Conservation (phyloP, 192 early-diverging fungal species). For the Entomortierella parvispora region DNA sequence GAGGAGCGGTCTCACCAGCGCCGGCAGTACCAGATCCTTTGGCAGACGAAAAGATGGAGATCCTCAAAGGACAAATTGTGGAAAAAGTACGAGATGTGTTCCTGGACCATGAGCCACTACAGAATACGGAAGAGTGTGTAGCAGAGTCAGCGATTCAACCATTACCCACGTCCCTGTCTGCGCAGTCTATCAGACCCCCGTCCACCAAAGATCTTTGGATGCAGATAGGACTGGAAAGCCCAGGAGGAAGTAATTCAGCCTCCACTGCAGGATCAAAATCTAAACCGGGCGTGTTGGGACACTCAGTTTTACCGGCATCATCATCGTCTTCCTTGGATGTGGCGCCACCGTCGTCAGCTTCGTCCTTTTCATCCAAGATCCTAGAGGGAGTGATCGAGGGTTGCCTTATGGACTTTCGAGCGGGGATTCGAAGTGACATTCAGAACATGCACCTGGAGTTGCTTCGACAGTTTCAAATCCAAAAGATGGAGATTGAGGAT, state of each 20-base stretch:
- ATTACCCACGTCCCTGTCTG: neutral
- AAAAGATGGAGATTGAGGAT: conserved; percentile 72
- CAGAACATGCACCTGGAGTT: conserved; percentile 80
- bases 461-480: conserved; percentile 73
- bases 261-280: neutral
- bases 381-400: conserved; percentile 69
- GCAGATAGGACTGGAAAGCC: conserved; percentile 18
- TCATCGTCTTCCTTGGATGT: neutral
- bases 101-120: conserved; percentile 17
- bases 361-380: conserved; percentile 48
- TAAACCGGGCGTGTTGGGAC: neutral
- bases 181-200: neutral
- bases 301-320: neutral
- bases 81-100: conserved; percentile 39
- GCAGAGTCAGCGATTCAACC: neutral
- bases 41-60: conserved; percentile 44
- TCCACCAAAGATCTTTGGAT: conserved; percentile 28
- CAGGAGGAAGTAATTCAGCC: no score
- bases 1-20: conserved; percentile 11
- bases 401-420: conserved; percentile 66
- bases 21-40: neutral
- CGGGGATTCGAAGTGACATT: conserved; percentile 65
- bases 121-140: neutral
- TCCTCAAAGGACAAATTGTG: conserved; percentile 34
- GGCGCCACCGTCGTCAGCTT: neutral